phyloP scores from a whole-genome alignment of 2,329 filamentous ascomycete genomes.

The Aspergillus sp. region DNA sequence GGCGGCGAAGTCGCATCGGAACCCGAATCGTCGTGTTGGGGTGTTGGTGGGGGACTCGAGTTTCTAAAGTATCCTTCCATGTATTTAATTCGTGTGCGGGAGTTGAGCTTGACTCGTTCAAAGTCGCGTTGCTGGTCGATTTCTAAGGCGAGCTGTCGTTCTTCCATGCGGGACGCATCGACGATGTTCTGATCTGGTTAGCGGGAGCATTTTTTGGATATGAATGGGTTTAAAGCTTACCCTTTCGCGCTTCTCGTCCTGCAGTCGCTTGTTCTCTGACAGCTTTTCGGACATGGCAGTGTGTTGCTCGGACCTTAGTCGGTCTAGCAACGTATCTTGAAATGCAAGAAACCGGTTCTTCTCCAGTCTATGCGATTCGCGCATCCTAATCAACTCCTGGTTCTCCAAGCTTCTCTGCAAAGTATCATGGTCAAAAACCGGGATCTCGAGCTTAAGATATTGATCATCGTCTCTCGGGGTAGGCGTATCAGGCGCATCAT shows the following conservation, averaged over 20 bases:
- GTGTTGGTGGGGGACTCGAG: slow-evolving; percentile 27
- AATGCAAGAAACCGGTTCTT: slow-evolving; percentile 29
- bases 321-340: slow-evolving; percentile 25
- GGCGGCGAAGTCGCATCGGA: slow-evolving; percentile 17
- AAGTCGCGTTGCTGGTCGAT: slow-evolving; percentile 42
- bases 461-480: slow-evolving; percentile 12
- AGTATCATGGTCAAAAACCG: slow-evolving; percentile 29
- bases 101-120: slow-evolving; percentile 38
- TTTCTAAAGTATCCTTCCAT: slow-evolving; percentile 45
- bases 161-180: slow-evolving; percentile 34
- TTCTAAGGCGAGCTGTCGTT: slow-evolving; percentile 40
- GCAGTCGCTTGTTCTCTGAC: slow-evolving; percentile 21
- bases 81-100: slow-evolving; percentile 40
- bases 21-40: slow-evolving; percentile 12
- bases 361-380: slow-evolving; percentile 25
- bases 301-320: slow-evolving; percentile 26
- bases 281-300: slow-evolving; percentile 23
- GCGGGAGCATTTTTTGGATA: neutral
- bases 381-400: slow-evolving; percentile 24
- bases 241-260: slow-evolving; percentile 35
- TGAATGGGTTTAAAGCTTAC: slow-evolving; percentile 16
- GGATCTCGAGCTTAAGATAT: slow-evolving; percentile 25
- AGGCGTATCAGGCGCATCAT: slow-evolving; percentile 1
- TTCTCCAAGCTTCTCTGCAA: slow-evolving; percentile 31
- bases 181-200: slow-evolving; percentile 27